Evolutionary conservation across 768 basidiomycete species (phyloP).

Genomic region (Rossbeevera mucosa): DNA sequence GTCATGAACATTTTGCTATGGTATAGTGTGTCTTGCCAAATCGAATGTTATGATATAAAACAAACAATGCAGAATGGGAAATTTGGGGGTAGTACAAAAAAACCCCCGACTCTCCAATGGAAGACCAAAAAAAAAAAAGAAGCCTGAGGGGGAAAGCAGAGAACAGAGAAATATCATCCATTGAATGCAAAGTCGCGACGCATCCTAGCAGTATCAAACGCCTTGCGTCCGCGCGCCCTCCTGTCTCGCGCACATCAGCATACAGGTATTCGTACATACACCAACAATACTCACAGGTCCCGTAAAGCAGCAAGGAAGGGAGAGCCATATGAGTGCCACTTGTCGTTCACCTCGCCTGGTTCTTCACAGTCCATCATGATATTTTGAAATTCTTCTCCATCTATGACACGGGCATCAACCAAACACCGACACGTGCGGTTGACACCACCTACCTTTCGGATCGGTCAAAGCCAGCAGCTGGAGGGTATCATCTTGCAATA

Average conservation of each 20-base stretch:
- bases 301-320: slow-evolving; percentile 18
- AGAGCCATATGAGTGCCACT: slow-evolving; percentile 19
- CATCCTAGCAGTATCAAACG: slow-evolving; percentile 25
- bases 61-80: slow-evolving; percentile 4
- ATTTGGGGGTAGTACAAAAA: slow-evolving; percentile 2
- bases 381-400: slow-evolving; percentile 6
- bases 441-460: slow-evolving; percentile 14
- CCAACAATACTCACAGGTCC: slow-evolving; percentile 12
- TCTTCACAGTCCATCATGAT: slow-evolving; percentile 20
- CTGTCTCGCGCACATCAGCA: background rate
- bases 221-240: slow-evolving; percentile 1
- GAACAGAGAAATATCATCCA: slow-evolving; percentile 8
- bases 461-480: slow-evolving; percentile 18
- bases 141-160: background rate
- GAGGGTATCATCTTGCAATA: slow-evolving; percentile 25
- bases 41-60: slow-evolving; percentile 2
- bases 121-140: background rate
- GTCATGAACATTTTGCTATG: slow-evolving; percentile 4
- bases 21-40: slow-evolving; percentile 5
- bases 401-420: slow-evolving; percentile 7
- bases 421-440: background rate
- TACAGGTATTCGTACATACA: background rate
- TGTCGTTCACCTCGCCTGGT: slow-evolving; percentile 7
- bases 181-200: slow-evolving; percentile 32
- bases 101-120: background rate